Evolutionary conservation across 805 yeast species (phyloP), one percentile per base, ranked within the genome.

Genomic region (Tetrapisispora fleetii): DNA sequence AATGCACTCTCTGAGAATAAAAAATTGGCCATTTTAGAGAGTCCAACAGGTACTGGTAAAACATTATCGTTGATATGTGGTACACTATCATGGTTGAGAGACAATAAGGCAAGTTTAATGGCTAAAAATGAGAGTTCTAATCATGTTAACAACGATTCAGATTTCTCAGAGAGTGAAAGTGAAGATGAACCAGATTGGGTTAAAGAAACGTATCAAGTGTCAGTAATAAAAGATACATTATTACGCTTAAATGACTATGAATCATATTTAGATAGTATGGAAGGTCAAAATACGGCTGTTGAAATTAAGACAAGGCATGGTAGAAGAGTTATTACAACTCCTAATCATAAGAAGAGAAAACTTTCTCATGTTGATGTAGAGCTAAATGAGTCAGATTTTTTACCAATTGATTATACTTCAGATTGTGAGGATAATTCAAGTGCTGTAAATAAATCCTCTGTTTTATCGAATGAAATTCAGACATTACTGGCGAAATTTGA

Each of bases 41-140:
- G 93, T 49, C 98, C 98, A 0, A 90, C 98, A 0, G 98, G 98
- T 7, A 86, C 90, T 1, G 97, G 98, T 2, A 90, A 90, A 64
- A 89, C 97, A 0, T 68, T 91, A 2, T 87, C 96, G 0, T 67
- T 90, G 42, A 84, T 91, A 3, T 91, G 97, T 60, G 78, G 95
- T 0, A 71, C 91, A 0, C 74, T 90, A 76, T 78, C 90, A 0
- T 90, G 96, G 95, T 69, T 90, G 33, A 64, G 91, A 49, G 72
- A 77, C 19, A 65, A 74, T 53, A 77, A 77, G 51, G 56, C 60
- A 2, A 35, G 46, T 14, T 40, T 58, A 7, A 24, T 58, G 14
- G 40, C 41, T 27, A 46, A 42, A 48, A 57, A 52, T 42, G 35
- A n/a, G 35, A 48, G 14, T 48, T 55, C 22, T 47, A 48, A 41